Base-by-base conservation (phyloP, 345 rosid species). In the Viola odorata region DNA sequence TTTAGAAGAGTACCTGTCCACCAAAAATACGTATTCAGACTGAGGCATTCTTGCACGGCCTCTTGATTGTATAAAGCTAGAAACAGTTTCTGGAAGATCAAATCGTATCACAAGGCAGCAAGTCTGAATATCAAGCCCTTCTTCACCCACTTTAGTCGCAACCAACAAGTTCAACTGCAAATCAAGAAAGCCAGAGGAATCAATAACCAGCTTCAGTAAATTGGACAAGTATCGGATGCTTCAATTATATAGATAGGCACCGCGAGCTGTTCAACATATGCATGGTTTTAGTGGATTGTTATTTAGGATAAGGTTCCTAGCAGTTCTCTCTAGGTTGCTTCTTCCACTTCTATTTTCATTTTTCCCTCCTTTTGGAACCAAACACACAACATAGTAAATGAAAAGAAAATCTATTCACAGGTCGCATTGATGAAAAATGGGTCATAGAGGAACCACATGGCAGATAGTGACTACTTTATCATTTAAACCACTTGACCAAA, bases 111-210 rank as follows among this genome's bases (percentile, higher is more conserved):
- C 98, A 55, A 92, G 98, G 74, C 98, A 89, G 82, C 98, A 89
- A 60, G 92, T 89, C 81, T 87, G 95, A 67, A 92, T 87, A 75
- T 89, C 98, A 62, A 89, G 96, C 65, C 98, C 98, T 79, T 91
- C 98, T 81, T 91, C 96, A 71, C 94, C 98, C 50, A 92, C 96
- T 83, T 87, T 92, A 42, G 98, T 89, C 60, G 98, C 98, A 68
- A 91, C 83, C 80, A 87, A 71, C 63, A 92, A 78, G 85, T 92
- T 92, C 80, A 92, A 86, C 98, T 92, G 82, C 70, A 76, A 73
- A 71, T 45, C 61, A 77, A 50, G 47, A 71, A 64, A 12, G 13
- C 44, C 45, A 12, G 7, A n/a, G 45, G 48, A 16, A 63, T 39
- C 10, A 55, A 42, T 41, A 40, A 39, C 36, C 37, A 45, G 50